Conservation (phyloP, 1,284 basidiomycete genomes). For the Sporisorium graminicola region DNA sequence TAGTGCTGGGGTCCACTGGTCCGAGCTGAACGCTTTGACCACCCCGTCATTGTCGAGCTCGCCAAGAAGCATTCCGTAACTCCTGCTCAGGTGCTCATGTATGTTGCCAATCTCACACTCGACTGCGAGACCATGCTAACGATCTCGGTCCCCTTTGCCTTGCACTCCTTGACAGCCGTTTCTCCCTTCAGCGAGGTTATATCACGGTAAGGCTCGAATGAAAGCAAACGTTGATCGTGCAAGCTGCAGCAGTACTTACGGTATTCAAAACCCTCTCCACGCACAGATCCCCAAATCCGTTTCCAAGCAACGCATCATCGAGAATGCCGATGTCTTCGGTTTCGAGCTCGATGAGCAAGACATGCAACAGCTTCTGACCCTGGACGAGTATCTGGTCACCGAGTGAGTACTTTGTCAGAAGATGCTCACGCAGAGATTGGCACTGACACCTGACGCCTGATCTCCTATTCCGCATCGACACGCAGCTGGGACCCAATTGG, state of each 20-base stretch:
- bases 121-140: neutral
- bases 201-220: slow-evolving; percentile 19
- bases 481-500: slow-evolving; percentile 35
- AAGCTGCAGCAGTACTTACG: neutral
- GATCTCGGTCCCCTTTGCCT: neutral
- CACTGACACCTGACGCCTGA: neutral
- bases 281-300: slow-evolving; percentile 76
- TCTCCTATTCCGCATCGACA: neutral
- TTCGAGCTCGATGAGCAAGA: slow-evolving; percentile 78
- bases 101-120: neutral
- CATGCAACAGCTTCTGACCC: slow-evolving; percentile 71
- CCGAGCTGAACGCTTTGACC: slow-evolving; percentile 29
- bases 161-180: slow-evolving; percentile 11
- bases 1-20: slow-evolving; percentile 39
- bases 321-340: slow-evolving; percentile 77
- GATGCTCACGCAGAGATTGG: neutral
- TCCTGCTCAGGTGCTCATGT: slow-evolving; percentile 33
- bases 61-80: slow-evolving; percentile 29
- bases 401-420: slow-evolving; percentile 15
- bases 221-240: neutral
- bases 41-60: slow-evolving; percentile 20
- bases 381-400: slow-evolving; percentile 37
- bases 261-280: neutral
- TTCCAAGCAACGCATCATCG: slow-evolving; percentile 77
- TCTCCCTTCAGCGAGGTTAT: slow-evolving; percentile 35